These are phyloP conservation scores for Zymoseptoria ardabiliae DNA, from an alignment of 2,329 filamentous ascomycete species.

Conservation along the genomic window DNA sequence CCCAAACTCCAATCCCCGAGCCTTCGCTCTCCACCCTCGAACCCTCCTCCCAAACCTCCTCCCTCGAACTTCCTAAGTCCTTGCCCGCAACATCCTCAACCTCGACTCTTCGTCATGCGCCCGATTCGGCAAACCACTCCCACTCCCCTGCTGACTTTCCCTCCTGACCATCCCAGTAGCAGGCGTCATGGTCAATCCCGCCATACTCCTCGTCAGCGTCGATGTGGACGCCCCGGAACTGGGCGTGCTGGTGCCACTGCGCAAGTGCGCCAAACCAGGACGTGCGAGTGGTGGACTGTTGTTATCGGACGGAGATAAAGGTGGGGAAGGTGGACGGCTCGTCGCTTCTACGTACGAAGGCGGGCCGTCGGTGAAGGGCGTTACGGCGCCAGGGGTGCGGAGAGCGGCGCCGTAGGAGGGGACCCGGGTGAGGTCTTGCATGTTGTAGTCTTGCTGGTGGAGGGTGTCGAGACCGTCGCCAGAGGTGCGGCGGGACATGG, in stretches of 20 bases:
- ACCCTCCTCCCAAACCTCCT: neutral
- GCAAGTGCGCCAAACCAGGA: constrained; percentile 23
- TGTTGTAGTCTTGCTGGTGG: constrained; percentile 33
- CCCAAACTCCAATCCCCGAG: neutral
- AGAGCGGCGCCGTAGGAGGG: constrained; percentile 47
- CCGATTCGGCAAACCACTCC: neutral
- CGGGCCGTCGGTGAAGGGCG: constrained; percentile 35
- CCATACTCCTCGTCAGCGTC: constrained; percentile 14
- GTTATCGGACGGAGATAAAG: neutral
- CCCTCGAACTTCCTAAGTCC: constrained; percentile 13
- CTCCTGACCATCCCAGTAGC: neutral
- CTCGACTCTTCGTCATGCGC: constrained; percentile 14
- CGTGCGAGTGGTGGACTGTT: constrained; percentile 15
- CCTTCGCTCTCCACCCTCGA: neutral
- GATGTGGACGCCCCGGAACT: constrained; percentile 13
- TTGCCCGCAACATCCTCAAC: constrained; percentile 19
- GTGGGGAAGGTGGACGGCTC: constrained; percentile 35
- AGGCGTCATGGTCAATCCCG: constrained; percentile 6
- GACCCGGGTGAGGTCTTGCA: constrained; percentile 41
- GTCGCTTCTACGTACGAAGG: constrained; percentile 42
- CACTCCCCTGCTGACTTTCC: neutral
- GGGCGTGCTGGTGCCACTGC: constrained; percentile 20
- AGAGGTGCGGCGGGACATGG: constrained; percentile 29
- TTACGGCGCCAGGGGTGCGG: constrained; percentile 36
- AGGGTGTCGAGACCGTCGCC: constrained; percentile 24